Percentiles rank a stretch among this genome's conserved stretches.
phyloP scores from a whole-genome alignment of 169 alveolate species.

The Eimeria maxima region DNA sequence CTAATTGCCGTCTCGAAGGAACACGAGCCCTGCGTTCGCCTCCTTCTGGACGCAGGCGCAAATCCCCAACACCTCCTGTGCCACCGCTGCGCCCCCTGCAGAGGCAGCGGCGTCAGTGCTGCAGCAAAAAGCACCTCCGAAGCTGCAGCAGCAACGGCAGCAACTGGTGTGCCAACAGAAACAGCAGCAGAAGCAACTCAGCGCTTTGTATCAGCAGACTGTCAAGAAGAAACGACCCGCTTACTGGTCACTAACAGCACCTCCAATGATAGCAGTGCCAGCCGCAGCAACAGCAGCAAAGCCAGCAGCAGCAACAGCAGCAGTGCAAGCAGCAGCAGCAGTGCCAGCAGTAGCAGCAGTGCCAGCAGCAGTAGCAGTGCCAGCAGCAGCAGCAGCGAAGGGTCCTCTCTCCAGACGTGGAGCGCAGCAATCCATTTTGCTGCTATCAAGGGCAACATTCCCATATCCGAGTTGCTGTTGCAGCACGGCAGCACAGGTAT shows the following conservation, averaged over 20 bases:
- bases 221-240: not conserved
- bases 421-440: slow-evolving; percentile 89
- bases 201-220: not conserved
- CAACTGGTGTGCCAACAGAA: slow-evolving; percentile 11
- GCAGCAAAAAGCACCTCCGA: not conserved
- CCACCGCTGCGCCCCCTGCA: slow-evolving; percentile 88
- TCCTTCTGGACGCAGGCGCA: slow-evolving; percentile 86
- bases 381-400: slow-evolving; percentile 21
- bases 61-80: slow-evolving; percentile 80
- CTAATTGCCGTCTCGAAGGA: slow-evolving; percentile 88
- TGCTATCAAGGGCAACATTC: slow-evolving; percentile 86
- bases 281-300: slow-evolving; percentile 8
- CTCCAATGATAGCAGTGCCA: not conserved
- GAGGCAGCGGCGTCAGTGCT: slow-evolving; percentile 81
- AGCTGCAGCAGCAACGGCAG: not conserved
- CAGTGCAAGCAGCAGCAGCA: no score
- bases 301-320: slow-evolving; percentile 3
- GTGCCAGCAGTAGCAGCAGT: not conserved
- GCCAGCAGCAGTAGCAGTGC: not conserved
- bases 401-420: slow-evolving; percentile 73
- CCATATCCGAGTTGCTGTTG: slow-evolving; percentile 83
- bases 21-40: slow-evolving; percentile 84
- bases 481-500: slow-evolving; percentile 85
- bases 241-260: no score
- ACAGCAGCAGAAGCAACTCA: slow-evolving; percentile 21